These are phyloP conservation scores for Schizophyllum amplum DNA, from an alignment of 1,284 basidiomycete genomes.

Conservation along the genomic window DNA sequence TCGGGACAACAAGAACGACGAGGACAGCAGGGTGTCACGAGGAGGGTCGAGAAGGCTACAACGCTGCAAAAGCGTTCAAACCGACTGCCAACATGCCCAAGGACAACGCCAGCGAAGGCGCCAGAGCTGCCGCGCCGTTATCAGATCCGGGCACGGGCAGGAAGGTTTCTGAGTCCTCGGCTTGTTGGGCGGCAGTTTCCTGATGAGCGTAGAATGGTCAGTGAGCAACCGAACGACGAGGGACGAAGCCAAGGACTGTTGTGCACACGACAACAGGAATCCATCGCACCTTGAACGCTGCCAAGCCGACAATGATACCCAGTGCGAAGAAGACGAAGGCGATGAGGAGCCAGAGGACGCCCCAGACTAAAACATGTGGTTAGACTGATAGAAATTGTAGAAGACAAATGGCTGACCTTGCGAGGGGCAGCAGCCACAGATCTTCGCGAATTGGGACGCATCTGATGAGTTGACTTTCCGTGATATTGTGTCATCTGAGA, in stretches of 20 bases:
- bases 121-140: neutral
- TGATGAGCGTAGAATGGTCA: neutral
- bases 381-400: conserved; percentile 1
- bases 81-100: neutral
- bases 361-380: conserved; percentile 53
- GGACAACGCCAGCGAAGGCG: neutral
- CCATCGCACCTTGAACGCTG: conserved; percentile 69
- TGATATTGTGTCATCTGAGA: conserved; percentile 77
- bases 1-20: too few species aligned
- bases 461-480: conserved; percentile 91
- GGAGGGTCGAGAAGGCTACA: too few species aligned
- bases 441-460: conserved; percentile 81
- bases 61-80: neutral
- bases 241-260: conserved; percentile 6
- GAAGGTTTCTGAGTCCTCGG: conserved; percentile 43
- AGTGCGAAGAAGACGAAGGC: conserved; percentile 77
- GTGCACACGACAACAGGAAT: conserved; percentile 1
- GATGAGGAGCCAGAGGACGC: conserved; percentile 83
- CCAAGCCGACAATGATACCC: conserved; percentile 78
- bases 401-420: conserved; percentile 34
- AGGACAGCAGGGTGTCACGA: too few species aligned
- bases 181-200: conserved; percentile 50
- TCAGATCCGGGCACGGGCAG: conserved; percentile 55
- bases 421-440: conserved; percentile 77
- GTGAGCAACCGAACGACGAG: neutral